Base-by-base conservation (phyloP, 208 protist genomes). In the Trypanosoma melophagium region DNA sequence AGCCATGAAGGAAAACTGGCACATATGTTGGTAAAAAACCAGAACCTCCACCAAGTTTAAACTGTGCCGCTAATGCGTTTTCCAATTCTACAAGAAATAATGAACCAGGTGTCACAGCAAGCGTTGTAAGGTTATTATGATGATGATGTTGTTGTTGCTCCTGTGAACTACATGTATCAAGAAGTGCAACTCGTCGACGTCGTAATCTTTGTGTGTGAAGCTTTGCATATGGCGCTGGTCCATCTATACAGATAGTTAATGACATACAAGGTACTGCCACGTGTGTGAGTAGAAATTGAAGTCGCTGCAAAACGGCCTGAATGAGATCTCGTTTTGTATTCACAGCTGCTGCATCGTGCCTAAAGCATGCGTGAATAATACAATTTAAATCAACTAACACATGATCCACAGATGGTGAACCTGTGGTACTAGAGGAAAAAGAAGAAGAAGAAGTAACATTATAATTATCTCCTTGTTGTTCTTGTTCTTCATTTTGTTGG, bases 371-470 rank as follows among this genome's bases (percentile, higher is more conserved):
- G 77, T 95, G 89, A 22, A 95, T 77, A 49, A 95, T 88, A 76
- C 89, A 91, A 74, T 95, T 95, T 78, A 92, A 84, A 60, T 95
- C 89, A 16, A 92, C 71, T 1, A 95, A 71, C 16, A 95, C 89
- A 75, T 95, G 89, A 56, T 92, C 89, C 2, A 69, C 80, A 17
- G 31, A 22, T n/a, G 75, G 66, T 38, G 66, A 28, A 21, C 38
- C 45, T 49, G 71, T 55, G 49, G 22, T 24, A 21, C 21, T 58
- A 25, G 24, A 73, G 24, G 63, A 61, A 16, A 50, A 41, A 7
- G 49, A 19, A 42, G 28, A 14, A 31, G 7, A 19, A 44, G 28
- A 24, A 31, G 13, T 12, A 57, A 2, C 28, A 35, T 35, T 35
- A 35, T 35, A 5, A 35, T 35, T 35, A 1, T 35, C 28, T 7